phyloP scores from a whole-genome alignment of 306 rosid genomes.

The Alnus rubra region DNA sequence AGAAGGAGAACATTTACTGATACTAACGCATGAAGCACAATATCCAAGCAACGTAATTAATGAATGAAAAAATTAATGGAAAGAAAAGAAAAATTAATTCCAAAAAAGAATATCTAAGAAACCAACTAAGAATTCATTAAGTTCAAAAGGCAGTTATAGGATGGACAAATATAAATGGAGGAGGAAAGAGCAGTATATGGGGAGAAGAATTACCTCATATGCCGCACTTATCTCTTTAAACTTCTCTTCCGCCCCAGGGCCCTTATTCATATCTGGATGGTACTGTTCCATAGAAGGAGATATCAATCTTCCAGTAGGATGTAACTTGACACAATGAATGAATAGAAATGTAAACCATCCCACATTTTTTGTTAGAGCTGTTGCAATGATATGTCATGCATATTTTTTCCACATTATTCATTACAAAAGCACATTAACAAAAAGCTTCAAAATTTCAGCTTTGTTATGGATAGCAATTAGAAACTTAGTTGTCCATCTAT shows the following conservation, averaged over 20 bases:
- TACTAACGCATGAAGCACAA: not conserved
- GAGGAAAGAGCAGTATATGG: slow-evolving; percentile 1
- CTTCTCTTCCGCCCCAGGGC: slow-evolving; percentile 83
- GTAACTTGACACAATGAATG: slow-evolving; percentile 16
- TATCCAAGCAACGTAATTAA: not conserved
- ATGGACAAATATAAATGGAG: slow-evolving; percentile 10
- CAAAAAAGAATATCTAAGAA: not conserved
- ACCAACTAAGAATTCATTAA: not conserved
- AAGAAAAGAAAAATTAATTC: not conserved
- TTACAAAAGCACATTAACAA: not conserved
- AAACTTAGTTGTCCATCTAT: not conserved
- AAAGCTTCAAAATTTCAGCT: not conserved
- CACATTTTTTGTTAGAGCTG: not conserved
- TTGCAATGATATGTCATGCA: not conserved
- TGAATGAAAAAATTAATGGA: slow-evolving; percentile 5
- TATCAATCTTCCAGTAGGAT: not conserved
- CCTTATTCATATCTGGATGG: slow-evolving; percentile 90
- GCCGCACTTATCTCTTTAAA: slow-evolving; percentile 97
- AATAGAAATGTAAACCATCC: slow-evolving; percentile 4
- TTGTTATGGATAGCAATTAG: not conserved
- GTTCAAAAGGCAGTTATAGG: not conserved
- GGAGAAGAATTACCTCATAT: slow-evolving; percentile 70
- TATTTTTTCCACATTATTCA: not conserved
- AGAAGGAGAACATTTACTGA: slow-evolving; percentile 16
- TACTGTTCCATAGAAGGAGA: slow-evolving; percentile 49